These are phyloP conservation scores for Amborella trichopoda DNA, from an alignment of 164 flowering plant species.

Conservation along the genomic window DNA sequence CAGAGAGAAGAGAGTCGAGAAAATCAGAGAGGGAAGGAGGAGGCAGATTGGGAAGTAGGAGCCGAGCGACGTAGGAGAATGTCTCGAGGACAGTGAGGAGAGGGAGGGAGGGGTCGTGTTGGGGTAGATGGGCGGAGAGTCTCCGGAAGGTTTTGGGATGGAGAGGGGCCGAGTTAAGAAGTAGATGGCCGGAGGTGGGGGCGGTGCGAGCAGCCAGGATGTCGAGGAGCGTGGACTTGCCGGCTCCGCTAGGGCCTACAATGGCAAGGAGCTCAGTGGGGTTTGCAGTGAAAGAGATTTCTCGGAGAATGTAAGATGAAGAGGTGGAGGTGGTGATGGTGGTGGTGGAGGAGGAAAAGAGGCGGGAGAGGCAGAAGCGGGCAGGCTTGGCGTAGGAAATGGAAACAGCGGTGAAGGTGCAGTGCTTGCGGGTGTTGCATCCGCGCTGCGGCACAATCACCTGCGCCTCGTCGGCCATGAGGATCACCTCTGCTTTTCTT, in stretches of 20 bases:
- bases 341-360: conserved; percentile 22
- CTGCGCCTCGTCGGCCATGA: too few species aligned
- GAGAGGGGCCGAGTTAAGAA: conserved; percentile 57
- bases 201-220: conserved; percentile 63
- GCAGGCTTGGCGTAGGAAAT: conserved; percentile 58
- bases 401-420: conserved; percentile 45
- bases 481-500: too few species aligned
- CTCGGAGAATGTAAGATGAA: conserved; percentile 47
- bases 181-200: conserved; percentile 51
- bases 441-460: too few species aligned
- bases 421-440: conserved; percentile 26
- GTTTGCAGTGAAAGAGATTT: conserved; percentile 56
- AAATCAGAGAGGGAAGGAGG: conserved; percentile 12
- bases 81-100: conserved; percentile 72
- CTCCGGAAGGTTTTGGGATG: conserved; percentile 55
- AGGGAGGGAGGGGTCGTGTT: conserved; percentile 72
- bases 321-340: conserved; percentile 29
- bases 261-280: conserved; percentile 75
- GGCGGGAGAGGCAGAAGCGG: conserved; percentile 15
- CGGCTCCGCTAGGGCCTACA: conserved; percentile 92
- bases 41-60: conserved; percentile 32
- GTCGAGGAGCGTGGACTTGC: conserved; percentile 90
- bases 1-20: conserved; percentile 41
- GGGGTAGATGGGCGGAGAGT: conserved; percentile 83
- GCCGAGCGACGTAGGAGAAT: conserved; percentile 59